These are phyloP conservation scores for Coemansia sp. DNA, from an alignment of 192 early-diverging fungal species.

Conservation along the genomic window DNA sequence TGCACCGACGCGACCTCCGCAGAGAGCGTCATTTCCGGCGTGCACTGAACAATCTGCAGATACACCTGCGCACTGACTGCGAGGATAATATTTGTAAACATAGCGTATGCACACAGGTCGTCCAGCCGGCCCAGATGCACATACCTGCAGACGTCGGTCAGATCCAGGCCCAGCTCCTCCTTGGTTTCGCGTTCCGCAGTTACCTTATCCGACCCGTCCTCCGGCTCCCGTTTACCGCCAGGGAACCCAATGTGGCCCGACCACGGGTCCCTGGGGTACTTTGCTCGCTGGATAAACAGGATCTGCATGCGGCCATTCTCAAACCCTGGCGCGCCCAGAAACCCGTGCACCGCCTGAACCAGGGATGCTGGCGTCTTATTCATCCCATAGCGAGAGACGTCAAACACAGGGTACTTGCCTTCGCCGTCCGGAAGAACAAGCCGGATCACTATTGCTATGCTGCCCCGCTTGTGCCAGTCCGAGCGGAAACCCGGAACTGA, in stretches of 20 bases:
- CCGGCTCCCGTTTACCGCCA: constrained; percentile 37
- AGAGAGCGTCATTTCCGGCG: constrained; percentile 21
- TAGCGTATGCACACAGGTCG: constrained; percentile 13
- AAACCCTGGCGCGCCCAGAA: not conserved
- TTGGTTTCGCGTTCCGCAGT: constrained; percentile 46
- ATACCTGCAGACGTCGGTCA: constrained; percentile 1
- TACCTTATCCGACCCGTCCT: constrained; percentile 8
- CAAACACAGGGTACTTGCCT: constrained; percentile 8
- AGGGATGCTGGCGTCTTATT: constrained; percentile 10
- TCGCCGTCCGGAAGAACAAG: constrained; percentile 17
- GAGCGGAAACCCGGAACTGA: constrained; percentile 20
- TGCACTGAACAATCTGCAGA: constrained; percentile 19
- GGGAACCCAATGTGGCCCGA: constrained; percentile 54
- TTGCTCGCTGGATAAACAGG: constrained; percentile 44
- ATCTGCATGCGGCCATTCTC: constrained; percentile 18
- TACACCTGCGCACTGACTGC: constrained; percentile 40
- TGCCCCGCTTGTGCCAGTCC: constrained; percentile 17
- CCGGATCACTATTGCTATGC: constrained; percentile 36
- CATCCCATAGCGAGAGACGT: not conserved
- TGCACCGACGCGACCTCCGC: constrained; percentile 43
- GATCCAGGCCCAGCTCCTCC: constrained; percentile 43
- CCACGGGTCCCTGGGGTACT: constrained; percentile 44
- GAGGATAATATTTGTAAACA: constrained; percentile 13
- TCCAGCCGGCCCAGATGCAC: constrained; percentile 35
- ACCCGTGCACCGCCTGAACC: constrained; percentile 16